These are phyloP conservation scores for Leptographium lundbergii DNA, from an alignment of 2,329 filamentous ascomycete species.

Conservation along the genomic window DNA sequence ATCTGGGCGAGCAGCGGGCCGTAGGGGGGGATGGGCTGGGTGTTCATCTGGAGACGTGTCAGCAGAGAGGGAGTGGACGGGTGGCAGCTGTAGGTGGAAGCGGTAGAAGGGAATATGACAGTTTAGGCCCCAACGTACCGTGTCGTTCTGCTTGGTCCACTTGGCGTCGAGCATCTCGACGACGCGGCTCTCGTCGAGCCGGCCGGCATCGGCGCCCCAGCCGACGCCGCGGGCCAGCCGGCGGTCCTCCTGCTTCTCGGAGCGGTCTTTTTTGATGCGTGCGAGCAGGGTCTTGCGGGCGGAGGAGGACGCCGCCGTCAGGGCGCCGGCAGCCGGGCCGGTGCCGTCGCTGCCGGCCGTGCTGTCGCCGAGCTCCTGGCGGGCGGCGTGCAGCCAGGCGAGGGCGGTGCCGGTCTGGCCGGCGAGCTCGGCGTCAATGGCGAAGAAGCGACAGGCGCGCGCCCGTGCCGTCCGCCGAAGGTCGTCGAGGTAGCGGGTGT, in stretches of 20 bases:
- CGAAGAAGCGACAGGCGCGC: slow-evolving; percentile 82
- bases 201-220: slow-evolving; percentile 78
- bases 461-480: slow-evolving; percentile 63
- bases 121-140: slow-evolving; percentile 37
- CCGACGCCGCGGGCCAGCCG: slow-evolving; percentile 58
- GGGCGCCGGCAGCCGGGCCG: neutral
- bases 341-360: slow-evolving; percentile 3
- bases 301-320: too few species aligned
- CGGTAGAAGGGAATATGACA: neutral
- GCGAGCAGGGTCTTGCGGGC: slow-evolving; percentile 30
- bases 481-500: slow-evolving; percentile 65
- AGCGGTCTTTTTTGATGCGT: slow-evolving; percentile 60
- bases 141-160: slow-evolving; percentile 90
- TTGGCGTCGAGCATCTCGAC: slow-evolving; percentile 78
- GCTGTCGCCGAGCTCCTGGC: slow-evolving; percentile 28
- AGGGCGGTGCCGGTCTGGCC: slow-evolving; percentile 75
- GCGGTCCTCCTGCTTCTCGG: slow-evolving; percentile 66
- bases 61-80: neutral
- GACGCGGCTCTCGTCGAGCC: slow-evolving; percentile 71
- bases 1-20: slow-evolving; percentile 64
- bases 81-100: too few species aligned
- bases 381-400: slow-evolving; percentile 71
- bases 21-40: slow-evolving; percentile 60
- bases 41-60: slow-evolving; percentile 49
- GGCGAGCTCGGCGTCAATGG: slow-evolving; percentile 72